Evolutionary conservation across 225 moss, liverwort and hornwort genomes (phyloP).

Genomic region (Asterella californica): DNA sequence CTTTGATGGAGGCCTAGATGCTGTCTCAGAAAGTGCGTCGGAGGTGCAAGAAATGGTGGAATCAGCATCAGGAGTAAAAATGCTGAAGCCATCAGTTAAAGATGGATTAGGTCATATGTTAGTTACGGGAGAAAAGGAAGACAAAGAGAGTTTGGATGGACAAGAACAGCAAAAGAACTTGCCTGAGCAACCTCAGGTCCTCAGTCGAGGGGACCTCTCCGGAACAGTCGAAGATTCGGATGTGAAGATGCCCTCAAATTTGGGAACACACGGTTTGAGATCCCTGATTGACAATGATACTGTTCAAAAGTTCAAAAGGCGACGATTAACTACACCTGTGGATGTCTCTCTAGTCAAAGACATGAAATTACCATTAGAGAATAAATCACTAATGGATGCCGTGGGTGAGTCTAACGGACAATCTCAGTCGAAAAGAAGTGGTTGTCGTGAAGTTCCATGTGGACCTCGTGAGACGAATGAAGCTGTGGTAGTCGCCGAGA

Average conservation of each 20-base stretch:
- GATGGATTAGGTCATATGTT: slow-evolving; percentile 12
- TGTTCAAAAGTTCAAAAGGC: slow-evolving; percentile 31
- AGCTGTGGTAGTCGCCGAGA: not conserved
- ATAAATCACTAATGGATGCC: not conserved
- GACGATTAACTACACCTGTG: slow-evolving; percentile 26
- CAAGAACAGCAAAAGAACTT: slow-evolving; percentile 5
- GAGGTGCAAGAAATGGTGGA: slow-evolving; percentile 21
- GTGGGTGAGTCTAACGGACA: not conserved
- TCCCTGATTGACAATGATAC: slow-evolving; percentile 29
- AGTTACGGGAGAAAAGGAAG: slow-evolving; percentile 12
- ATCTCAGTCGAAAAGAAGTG: not conserved
- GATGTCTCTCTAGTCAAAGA: slow-evolving; percentile 20
- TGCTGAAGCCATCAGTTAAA: slow-evolving; percentile 18
- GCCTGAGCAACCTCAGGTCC: slow-evolving; percentile 13
- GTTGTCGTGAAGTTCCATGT: slow-evolving; percentile 1
- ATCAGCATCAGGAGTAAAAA: slow-evolving; percentile 20
- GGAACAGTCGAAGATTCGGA: slow-evolving; percentile 19
- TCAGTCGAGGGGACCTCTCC: slow-evolving; percentile 3
- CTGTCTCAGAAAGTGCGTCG: slow-evolving; percentile 10
- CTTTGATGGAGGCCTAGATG: slow-evolving; percentile 15
- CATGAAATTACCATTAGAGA: not conserved
- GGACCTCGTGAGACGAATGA: not conserved
- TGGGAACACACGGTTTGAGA: slow-evolving; percentile 34
- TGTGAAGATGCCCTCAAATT: slow-evolving; percentile 20
- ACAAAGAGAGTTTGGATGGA: slow-evolving; percentile 6